Evolutionary conservation across 495 filamentous ascomycete genomes (phyloP).

Genomic region (Podospora conica): DNA sequence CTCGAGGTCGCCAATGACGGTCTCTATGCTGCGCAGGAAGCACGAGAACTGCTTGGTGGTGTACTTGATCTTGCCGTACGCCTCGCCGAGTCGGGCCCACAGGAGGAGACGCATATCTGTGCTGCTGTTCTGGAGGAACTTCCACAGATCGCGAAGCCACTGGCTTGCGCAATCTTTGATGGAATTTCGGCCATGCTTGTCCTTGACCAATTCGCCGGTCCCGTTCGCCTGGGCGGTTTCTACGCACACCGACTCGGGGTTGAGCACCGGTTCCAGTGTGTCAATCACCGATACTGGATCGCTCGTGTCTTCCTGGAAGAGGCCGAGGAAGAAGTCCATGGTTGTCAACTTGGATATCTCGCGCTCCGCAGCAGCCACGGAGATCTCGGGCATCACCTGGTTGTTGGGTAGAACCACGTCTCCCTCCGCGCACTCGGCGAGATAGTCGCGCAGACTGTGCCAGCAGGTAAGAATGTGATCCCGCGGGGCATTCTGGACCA

Average conservation of each 20-base stretch:
- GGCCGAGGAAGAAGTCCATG: constrained; percentile 87
- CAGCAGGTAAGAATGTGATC: constrained; percentile 79
- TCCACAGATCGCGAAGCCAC: constrained; percentile 65
- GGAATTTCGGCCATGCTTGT: constrained; percentile 25
- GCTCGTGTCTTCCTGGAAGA: constrained; percentile 62
- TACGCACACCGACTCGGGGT: constrained; percentile 55
- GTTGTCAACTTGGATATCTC: constrained; percentile 89
- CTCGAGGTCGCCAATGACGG: constrained; percentile 68
- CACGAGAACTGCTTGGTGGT: constrained; percentile 81
- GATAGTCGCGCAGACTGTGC: constrained; percentile 52
- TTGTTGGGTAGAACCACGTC: constrained; percentile 76
- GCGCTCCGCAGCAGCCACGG: constrained; percentile 68
- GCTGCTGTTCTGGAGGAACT: constrained; percentile 73
- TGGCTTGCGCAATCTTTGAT: constrained; percentile 41
- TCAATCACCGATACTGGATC: constrained; percentile 81
- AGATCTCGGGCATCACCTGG: constrained; percentile 82
- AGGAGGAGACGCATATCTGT: constrained; percentile 76
- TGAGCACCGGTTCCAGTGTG: constrained; percentile 85
- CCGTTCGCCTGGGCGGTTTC: constrained; percentile 6
- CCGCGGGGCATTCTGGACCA: constrained; percentile 59
- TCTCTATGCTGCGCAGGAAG: constrained; percentile 74
- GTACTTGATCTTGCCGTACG: constrained; percentile 78
- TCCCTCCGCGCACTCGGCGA: constrained; percentile 29
- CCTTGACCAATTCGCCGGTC: background rate
- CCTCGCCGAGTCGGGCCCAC: constrained; percentile 80